Evolutionary conservation across 2,329 filamentous ascomycete species (phyloP), one percentile per base, ranked within the genome.

Genomic region (Botryotinia globosa): DNA sequence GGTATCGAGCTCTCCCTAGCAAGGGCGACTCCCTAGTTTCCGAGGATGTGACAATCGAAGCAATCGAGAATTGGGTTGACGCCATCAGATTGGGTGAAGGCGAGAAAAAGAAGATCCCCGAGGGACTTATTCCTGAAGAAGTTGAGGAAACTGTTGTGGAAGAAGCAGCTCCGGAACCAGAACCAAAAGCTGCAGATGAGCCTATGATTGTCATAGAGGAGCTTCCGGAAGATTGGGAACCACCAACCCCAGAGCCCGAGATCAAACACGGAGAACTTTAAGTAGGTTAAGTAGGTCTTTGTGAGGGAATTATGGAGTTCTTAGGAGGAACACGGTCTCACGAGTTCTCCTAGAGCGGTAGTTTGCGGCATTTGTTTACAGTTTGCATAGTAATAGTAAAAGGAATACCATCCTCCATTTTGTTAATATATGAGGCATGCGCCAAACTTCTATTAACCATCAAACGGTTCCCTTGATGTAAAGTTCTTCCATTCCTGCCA

Each of bases 21-120:
- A 58, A 61, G 18, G 76, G 73, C 3, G 70, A 72, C 9, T 69
- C 62, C 25, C 44, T 78, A 4, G 84, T 87, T 61, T 76, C 75
- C 7, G 81, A 83, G 14, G 81, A 83, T 25, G 90, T 89, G 62
- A 88, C 87, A 71, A 80, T 85, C 37, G 85, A 87, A 71, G 87
- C 86, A 39, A 84, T 99, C 44, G 93, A 97, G 83, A 84, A 85
- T 74, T 99, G 95, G 94, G 89, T 99, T 73, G 96, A 99, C 79
- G 87, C 89, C n/a, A 94, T 98, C 75, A 90, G 94, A 54, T 87
- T 99, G 85, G 93, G 94, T 69, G 95, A 98, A 80, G 92, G 93
- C 3, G 84, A 87, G 73, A 98, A 95, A 86, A 87, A 90, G 78
- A 92, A 90, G 83, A 81, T 96, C 59, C 92, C 92, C 0, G 86